These are phyloP conservation scores for Talaromyces wortmannii DNA, from an alignment of 495 filamentous ascomycete species.

Conservation along the genomic window DNA sequence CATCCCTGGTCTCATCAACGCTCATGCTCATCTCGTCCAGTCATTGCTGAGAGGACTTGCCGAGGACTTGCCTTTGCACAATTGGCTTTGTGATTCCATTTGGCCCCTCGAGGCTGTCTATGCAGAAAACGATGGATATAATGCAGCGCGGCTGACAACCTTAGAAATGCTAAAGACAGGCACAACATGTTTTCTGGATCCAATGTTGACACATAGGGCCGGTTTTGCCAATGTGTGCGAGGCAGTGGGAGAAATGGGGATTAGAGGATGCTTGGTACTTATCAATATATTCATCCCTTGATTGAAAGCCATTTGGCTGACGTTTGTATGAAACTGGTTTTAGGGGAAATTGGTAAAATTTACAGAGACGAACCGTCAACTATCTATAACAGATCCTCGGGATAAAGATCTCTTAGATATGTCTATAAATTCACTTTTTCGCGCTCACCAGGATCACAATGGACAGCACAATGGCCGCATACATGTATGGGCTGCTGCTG, in stretches of 20 bases:
- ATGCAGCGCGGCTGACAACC: constrained; percentile 37
- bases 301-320: too few species aligned
- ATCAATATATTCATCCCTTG: too few species aligned
- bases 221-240: constrained; percentile 38
- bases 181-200: constrained; percentile 45
- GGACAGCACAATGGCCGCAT: constrained; percentile 38
- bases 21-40: constrained; percentile 44
- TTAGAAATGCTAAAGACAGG: constrained; percentile 44
- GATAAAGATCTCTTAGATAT: constrained; percentile 21
- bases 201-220: constrained; percentile 41
- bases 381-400: constrained; percentile 23
- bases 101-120: constrained; percentile 43
- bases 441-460: constrained; percentile 21
- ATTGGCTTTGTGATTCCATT: constrained; percentile 40
- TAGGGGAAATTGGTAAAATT: constrained; percentile 31
- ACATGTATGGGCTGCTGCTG: constrained; percentile 43
- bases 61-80: constrained; percentile 36
- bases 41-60: constrained; percentile 41
- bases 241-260: constrained; percentile 40
- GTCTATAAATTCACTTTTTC: constrained; percentile 16
- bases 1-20: constrained; percentile 41
- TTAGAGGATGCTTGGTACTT: constrained; percentile 38
- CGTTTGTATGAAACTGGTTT: neutral
- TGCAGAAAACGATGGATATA: constrained; percentile 36
- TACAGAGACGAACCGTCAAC: constrained; percentile 19